Evolutionary conservation across 1,284 basidiomycete genomes (phyloP).

Genomic region (Caloboletus firmus): DNA sequence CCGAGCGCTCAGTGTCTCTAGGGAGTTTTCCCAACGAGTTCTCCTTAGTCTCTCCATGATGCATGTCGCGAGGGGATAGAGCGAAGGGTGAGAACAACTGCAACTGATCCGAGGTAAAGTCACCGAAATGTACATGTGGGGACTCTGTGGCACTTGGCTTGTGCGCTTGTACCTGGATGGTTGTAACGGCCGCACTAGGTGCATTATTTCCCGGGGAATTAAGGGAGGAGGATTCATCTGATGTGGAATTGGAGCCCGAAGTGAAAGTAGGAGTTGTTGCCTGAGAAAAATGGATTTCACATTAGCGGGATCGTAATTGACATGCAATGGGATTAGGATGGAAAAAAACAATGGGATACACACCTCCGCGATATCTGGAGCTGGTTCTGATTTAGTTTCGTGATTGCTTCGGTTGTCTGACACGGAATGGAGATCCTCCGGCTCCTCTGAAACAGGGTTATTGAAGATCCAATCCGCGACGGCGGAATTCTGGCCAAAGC

Average conservation of each 20-base stretch:
- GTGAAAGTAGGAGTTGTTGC: constrained; percentile 28
- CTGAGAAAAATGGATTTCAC: constrained; percentile 20
- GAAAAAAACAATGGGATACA: not conserved
- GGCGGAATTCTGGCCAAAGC: constrained; percentile 52
- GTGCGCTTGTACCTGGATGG: constrained; percentile 24
- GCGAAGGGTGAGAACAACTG: constrained; percentile 27
- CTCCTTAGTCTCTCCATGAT: constrained; percentile 1
- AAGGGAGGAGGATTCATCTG: constrained; percentile 35
- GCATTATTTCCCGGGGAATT: constrained; percentile 26
- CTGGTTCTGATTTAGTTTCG: constrained; percentile 4
- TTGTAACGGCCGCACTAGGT: constrained; percentile 14
- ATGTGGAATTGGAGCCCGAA: constrained; percentile 32
- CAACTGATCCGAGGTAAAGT: constrained; percentile 33
- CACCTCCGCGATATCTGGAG: constrained; percentile 22
- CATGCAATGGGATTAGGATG: not conserved
- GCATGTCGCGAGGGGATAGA: constrained; percentile 10
- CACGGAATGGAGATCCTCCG: constrained; percentile 37
- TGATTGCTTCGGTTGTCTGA: not conserved
- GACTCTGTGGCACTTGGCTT: constrained; percentile 32
- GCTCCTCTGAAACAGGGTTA: constrained; percentile 51
- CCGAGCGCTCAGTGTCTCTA: constrained; percentile 17
- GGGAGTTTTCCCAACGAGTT: constrained; percentile 1
- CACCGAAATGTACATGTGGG: constrained; percentile 33
- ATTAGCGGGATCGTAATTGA: constrained; percentile 5
- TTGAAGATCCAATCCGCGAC: constrained; percentile 70